Conservation (phyloP, 2,329 filamentous ascomycete species). For the Sclerotinia sclerotiorum region DNA sequence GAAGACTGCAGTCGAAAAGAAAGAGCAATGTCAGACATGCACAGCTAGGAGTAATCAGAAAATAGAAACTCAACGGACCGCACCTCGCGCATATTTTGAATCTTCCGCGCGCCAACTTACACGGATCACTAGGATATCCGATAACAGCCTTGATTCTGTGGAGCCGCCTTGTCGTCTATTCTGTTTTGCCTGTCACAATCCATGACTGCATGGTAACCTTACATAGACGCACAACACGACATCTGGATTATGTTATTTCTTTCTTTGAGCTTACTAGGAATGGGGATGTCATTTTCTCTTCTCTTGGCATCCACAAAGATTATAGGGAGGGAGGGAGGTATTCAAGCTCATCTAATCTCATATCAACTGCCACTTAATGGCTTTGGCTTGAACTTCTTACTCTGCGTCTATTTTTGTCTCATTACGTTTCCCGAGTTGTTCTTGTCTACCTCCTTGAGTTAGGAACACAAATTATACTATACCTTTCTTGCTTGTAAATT, state of each 20-base stretch:
- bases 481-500: neutral
- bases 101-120: constrained; percentile 22
- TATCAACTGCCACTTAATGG: neutral
- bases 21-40: neutral
- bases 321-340: neutral
- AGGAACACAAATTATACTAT: too few species aligned
- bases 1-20: neutral
- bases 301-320: neutral
- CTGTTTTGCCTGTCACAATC: neutral
- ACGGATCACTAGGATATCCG: constrained; percentile 7
- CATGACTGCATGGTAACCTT: neutral
- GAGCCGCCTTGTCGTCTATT: constrained; percentile 14
- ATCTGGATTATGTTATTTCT: neutral
- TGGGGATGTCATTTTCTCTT: too few species aligned
- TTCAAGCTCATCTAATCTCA: neutral
- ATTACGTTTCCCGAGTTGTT: neutral
- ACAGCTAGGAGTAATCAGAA: too few species aligned
- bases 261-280: neutral
- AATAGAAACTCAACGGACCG: constrained; percentile 20
- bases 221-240: neutral
- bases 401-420: neutral
- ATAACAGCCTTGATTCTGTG: constrained; percentile 5
- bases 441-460: neutral
- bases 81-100: constrained; percentile 17
- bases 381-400: neutral